Evolutionary conservation across 495 filamentous ascomycete genomes (phyloP), one percentile per base, ranked within the genome.

Genomic region (Talaromyces adpressus): DNA sequence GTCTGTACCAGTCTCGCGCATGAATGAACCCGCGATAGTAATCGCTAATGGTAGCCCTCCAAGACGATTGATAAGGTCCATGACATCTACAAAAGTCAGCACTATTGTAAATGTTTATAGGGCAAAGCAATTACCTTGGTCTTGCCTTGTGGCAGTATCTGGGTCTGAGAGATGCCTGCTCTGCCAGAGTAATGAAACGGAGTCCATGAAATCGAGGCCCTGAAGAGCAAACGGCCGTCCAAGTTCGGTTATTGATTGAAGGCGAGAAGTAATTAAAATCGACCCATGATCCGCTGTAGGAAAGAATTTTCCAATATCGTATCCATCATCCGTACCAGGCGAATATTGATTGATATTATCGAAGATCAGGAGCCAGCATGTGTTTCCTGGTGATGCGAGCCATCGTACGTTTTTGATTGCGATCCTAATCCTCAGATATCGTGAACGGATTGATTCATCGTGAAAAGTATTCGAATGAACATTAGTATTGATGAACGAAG

Each of bases 31-130:
- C 4, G 78, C 78, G 59, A 78, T 71, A 29, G 72, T 66, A 57
- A 81, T 73, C 34, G 78, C 78, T 6, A 81, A 65, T 49, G 76
- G 73, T 9, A 80, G 72, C 57, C 77, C 78, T 63, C 74, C 76
- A 25, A 81, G 68, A 62, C 68, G 62, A 53, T 32, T 64, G 0
- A 59, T 51, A 54, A 73, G 71, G 61, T 67, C 18, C 69, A 65
- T 8, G 36, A 36, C 36, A 64, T 70, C 70, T 73, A 62, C 8
- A 32, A 30, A 61, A 58, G 49, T 73, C 54, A 72, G 67, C 57
- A 61, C 64, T 3, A 61, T 64, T 27, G 25, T 27, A 27, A 27
- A 27, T 27, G 25, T 27, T 27, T 4, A 27, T 27, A 27, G 25
- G 4, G 25, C 4, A 27, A 27, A 27, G 25, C 25, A 27, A 27